phyloP scores from a whole-genome alignment of 306 rosid species.

The Urtica urens region DNA sequence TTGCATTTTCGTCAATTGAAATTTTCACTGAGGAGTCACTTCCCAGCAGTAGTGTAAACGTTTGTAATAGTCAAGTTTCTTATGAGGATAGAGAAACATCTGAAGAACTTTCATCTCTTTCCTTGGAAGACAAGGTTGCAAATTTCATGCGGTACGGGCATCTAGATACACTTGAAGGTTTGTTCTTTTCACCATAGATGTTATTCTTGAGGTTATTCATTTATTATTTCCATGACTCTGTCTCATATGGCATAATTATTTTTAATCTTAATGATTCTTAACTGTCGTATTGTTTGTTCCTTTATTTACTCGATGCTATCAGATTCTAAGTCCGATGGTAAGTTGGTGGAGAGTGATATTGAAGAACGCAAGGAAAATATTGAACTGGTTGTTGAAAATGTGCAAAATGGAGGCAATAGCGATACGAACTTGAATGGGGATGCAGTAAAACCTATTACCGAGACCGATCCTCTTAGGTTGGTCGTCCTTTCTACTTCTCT shows the following conservation, averaged over 20 bases:
- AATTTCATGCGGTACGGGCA: constrained; percentile 70
- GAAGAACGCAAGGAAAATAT: constrained; percentile 22
- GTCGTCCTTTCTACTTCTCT: too few species aligned
- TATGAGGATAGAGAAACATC: constrained; percentile 22
- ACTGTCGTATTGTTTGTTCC: too few species aligned
- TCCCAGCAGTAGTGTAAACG: constrained; percentile 16
- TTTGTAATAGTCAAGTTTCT: constrained; percentile 16
- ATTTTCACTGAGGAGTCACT: constrained; percentile 18
- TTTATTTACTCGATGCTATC: too few species aligned
- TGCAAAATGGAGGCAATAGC: constrained; percentile 19
- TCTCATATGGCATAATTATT: too few species aligned
- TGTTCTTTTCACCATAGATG: background rate
- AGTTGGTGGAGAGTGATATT: constrained; percentile 23
- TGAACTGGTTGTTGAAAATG: constrained; percentile 22
- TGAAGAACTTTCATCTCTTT: constrained; percentile 19
- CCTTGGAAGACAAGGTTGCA: constrained; percentile 60
- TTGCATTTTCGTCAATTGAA: constrained; percentile 15
- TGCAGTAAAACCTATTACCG: constrained; percentile 22
- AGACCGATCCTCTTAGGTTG: constrained; percentile 31
- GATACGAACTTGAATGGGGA: constrained; percentile 17
- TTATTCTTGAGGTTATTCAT: too few species aligned
- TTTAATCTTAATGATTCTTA: too few species aligned
- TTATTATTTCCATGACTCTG: too few species aligned
- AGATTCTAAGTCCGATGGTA: constrained; percentile 13
- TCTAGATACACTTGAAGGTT: constrained; percentile 63